Evolutionary conservation across 768 basidiomycete genomes (phyloP).

Genomic region (Pulveroboletus sp.): DNA sequence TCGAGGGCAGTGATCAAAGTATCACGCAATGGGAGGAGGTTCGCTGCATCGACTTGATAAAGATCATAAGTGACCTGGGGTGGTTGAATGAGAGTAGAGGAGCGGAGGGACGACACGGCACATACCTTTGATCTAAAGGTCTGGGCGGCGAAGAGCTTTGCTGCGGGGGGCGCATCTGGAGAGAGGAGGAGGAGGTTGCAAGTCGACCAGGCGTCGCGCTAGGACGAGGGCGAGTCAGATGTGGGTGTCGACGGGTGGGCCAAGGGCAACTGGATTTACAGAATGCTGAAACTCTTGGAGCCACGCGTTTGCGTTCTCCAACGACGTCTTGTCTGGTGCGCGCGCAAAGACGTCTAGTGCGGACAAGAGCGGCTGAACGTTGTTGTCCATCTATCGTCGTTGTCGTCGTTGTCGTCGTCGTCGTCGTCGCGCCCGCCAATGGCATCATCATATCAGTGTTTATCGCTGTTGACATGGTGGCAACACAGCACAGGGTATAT

Average conservation of each 20-base stretch:
- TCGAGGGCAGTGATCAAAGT: constrained; percentile 79
- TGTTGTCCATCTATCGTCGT: constrained; percentile 52
- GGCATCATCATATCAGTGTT: constrained; percentile 28
- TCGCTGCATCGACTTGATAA: constrained; percentile 72
- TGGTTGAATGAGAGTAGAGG: constrained; percentile 32
- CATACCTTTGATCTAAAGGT: constrained; percentile 92
- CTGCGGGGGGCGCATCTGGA: constrained; percentile 71
- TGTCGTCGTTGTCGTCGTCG: constrained; percentile 16
- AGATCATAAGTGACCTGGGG: constrained; percentile 93
- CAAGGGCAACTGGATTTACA: constrained; percentile 82
- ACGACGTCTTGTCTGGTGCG: constrained; percentile 77
- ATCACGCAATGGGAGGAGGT: constrained; percentile 79
- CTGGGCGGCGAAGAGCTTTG: constrained; percentile 93
- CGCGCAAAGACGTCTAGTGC: constrained; percentile 78
- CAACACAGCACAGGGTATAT: constrained; percentile 35
- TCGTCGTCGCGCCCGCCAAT: constrained; percentile 1
- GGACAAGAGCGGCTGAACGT: constrained; percentile 68
- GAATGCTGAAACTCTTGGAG: constrained; percentile 99
- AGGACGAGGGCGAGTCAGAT: constrained; percentile 68
- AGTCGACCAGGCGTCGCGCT: constrained; percentile 96
- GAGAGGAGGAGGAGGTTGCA: constrained; percentile 89
- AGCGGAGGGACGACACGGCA: constrained; percentile 7
- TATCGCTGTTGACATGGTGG: constrained; percentile 32
- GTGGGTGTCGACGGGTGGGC: constrained; percentile 49
- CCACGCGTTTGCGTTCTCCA: constrained; percentile 91